Evolutionary conservation across 768 basidiomycete genomes (phyloP).

Genomic region (Termitomyces sp.): DNA sequence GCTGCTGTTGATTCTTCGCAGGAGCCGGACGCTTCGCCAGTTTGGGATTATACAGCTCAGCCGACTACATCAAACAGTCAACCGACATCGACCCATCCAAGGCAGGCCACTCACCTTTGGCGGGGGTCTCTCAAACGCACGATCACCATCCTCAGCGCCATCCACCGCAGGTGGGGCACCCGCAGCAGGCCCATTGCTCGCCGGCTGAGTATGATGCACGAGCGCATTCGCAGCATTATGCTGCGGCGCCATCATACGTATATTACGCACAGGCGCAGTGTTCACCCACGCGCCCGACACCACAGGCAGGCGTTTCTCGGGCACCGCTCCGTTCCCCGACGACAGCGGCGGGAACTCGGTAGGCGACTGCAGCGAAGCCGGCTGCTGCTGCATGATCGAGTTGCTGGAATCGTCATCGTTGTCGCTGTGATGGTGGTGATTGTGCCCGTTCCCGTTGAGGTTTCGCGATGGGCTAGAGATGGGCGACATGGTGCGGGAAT

Average conservation of each 20-base stretch:
- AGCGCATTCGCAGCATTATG: constrained; percentile 16
- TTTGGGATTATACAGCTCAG: constrained; percentile 32
- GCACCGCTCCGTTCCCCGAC: constrained; percentile 27
- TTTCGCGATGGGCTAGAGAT: constrained; percentile 30
- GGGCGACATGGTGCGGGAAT: constrained; percentile 35
- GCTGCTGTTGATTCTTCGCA: constrained; percentile 9
- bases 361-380: constrained; percentile 37
- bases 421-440: neutral
- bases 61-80: constrained; percentile 14
- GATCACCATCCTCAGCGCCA: constrained; percentile 31
- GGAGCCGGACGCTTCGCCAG: constrained; percentile 18
- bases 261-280: constrained; percentile 43
- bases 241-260: constrained; percentile 35
- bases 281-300: constrained; percentile 71
- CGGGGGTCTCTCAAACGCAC: constrained; percentile 39
- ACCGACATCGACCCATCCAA: neutral
- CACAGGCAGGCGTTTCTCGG: constrained; percentile 48
- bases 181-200: neutral
- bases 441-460: constrained; percentile 21
- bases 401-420: constrained; percentile 15
- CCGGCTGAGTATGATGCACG: constrained; percentile 28
- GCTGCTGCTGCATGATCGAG: constrained; percentile 25
- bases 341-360: constrained; percentile 71
- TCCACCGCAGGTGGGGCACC: constrained; percentile 6
- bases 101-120: constrained; percentile 30